These are phyloP conservation scores for Prunus campanulata DNA, from an alignment of 306 rosid genomes.

Conservation along the genomic window DNA sequence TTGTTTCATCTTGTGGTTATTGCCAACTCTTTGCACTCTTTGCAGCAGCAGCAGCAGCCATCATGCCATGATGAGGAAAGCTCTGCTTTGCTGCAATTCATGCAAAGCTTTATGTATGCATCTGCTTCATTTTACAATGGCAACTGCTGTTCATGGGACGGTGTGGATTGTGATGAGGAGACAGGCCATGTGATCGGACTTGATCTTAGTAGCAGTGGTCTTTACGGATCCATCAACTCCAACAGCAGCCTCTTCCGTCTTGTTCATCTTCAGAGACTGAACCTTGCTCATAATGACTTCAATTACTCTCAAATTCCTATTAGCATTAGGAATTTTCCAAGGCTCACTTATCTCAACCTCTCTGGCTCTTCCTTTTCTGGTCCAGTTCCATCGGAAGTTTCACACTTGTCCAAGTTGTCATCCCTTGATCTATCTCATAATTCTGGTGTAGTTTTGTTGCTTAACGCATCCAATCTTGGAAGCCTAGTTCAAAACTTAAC, in stretches of 20 bases:
- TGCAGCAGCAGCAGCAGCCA: neutral
- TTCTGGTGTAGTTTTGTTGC: too few species aligned
- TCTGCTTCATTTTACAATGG: neutral
- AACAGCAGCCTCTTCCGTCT: neutral
- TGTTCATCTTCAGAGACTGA: neutral
- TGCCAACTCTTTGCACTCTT: neutral
- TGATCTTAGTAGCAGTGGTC: constrained; percentile 14
- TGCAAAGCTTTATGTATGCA: neutral
- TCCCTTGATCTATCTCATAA: neutral
- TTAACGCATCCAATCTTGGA: neutral
- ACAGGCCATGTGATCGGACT: constrained; percentile 5
- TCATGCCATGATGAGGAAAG: constrained; percentile 11
- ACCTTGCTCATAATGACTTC: constrained; percentile 4
- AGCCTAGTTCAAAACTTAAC: constrained; percentile 10
- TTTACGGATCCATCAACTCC: constrained; percentile 13
- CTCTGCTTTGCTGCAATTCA: neutral
- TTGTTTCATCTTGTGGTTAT: neutral
- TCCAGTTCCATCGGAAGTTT: constrained; percentile 6
- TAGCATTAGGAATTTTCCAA: neutral
- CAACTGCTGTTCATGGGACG: constrained; percentile 17
- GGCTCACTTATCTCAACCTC: constrained; percentile 8
- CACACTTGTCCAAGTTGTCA: neutral
- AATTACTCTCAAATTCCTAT: neutral
- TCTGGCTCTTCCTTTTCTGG: neutral
- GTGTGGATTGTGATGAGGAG: constrained; percentile 13